phyloP scores from a whole-genome alignment of 2,329 filamentous ascomycete species.

The Whalleya microplaca region DNA sequence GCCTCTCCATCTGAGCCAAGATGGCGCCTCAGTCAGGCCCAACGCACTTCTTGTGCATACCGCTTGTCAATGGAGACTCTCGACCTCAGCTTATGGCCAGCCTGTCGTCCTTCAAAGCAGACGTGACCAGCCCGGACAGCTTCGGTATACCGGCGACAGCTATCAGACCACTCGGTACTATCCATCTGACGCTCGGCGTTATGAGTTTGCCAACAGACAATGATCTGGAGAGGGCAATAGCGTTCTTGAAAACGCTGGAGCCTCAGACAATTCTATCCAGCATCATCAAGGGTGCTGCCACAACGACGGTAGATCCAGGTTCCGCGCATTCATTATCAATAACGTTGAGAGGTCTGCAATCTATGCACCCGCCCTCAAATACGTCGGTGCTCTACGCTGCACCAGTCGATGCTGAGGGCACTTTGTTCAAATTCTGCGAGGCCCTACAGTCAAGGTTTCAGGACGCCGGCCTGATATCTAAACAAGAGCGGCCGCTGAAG shows the following conservation, averaged over 20 bases:
- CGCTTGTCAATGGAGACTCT: conserved; percentile 66
- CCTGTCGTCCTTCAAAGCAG: conserved; percentile 63
- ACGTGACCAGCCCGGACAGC: conserved; percentile 52
- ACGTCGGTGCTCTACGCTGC: conserved; percentile 69
- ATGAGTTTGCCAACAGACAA: conserved; percentile 69
- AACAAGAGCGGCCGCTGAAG: conserved; percentile 66
- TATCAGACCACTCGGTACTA: conserved; percentile 74
- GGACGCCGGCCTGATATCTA: conserved; percentile 57
- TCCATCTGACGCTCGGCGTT: conserved; percentile 86
- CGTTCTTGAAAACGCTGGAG: conserved; percentile 43
- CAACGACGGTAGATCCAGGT: background rate
- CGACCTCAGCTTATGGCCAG: conserved; percentile 67
- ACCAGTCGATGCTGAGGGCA: conserved; percentile 56
- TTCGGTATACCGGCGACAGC: conserved; percentile 65
- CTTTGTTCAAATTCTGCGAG: conserved; percentile 61
- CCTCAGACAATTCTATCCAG: conserved; percentile 45
- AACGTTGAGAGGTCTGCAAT: conserved; percentile 57
- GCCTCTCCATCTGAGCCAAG: background rate
- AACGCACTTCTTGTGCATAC: conserved; percentile 78
- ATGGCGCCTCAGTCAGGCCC: conserved; percentile 48
- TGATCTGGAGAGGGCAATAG: conserved; percentile 46
- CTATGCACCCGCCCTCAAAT: conserved; percentile 63
- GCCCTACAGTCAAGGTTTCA: conserved; percentile 58
- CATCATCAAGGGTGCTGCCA: conserved; percentile 14
- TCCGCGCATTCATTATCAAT: conserved; percentile 40